These are phyloP conservation scores for Populus deltoides DNA, from an alignment of 345 rosid genomes.

Conservation along the genomic window DNA sequence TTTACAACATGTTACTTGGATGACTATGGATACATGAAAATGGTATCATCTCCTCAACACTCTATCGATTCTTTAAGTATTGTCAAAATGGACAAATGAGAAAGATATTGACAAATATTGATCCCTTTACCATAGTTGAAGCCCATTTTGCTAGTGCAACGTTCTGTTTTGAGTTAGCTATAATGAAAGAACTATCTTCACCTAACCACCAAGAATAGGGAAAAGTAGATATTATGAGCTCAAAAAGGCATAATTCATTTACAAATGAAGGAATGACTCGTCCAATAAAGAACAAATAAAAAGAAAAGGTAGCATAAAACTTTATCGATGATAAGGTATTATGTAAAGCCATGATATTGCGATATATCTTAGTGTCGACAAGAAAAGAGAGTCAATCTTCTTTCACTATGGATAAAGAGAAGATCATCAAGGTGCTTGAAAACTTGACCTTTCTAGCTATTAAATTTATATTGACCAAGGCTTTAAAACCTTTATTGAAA, in stretches of 20 bases:
- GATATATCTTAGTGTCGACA: background rate
- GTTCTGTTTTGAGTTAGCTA: background rate
- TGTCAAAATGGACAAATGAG: background rate
- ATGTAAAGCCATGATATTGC: no score
- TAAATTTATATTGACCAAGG: background rate
- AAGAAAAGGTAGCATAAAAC: background rate
- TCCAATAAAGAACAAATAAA: background rate
- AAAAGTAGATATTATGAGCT: no score
- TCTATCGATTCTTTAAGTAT: background rate
- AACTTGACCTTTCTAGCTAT: background rate
- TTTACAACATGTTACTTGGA: background rate
- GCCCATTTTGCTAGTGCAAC: background rate
- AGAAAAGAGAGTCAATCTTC: background rate
- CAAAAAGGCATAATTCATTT: no score
- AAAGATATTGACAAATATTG: background rate
- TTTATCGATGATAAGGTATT: no score
- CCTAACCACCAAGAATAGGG: no score
- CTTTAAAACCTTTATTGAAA: background rate
- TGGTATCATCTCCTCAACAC: background rate
- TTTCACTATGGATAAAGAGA: background rate
- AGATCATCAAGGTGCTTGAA: background rate
- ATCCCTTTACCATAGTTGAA: background rate
- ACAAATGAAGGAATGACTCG: no score
- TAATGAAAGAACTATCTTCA: no score
- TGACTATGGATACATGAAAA: slow-evolving; percentile 1